phyloP scores from a whole-genome alignment of 2,329 filamentous ascomycete species.

The Pseudogymnoascus sp. region DNA sequence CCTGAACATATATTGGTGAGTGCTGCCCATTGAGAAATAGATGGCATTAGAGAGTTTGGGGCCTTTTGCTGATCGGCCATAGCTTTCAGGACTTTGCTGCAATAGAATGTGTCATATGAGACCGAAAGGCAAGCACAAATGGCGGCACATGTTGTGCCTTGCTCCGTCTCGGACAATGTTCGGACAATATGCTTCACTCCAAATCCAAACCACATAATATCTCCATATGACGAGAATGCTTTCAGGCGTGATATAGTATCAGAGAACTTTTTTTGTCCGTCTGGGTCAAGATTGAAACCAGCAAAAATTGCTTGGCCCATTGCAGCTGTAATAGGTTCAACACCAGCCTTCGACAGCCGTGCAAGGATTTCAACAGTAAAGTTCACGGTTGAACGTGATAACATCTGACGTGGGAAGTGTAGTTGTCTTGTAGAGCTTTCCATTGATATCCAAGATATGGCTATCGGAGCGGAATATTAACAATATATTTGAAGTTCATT shows the following conservation, averaged over 20 bases:
- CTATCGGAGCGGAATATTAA: not conserved
- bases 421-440: not conserved
- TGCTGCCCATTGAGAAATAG: slow-evolving; percentile 12
- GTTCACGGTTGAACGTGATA: slow-evolving; percentile 14
- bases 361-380: slow-evolving; percentile 16
- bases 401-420: not conserved
- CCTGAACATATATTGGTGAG: slow-evolving; percentile 14
- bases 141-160: slow-evolving; percentile 15
- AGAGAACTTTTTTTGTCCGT: slow-evolving; percentile 10
- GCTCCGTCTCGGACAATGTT: slow-evolving; percentile 17
- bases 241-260: slow-evolving; percentile 13
- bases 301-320: slow-evolving; percentile 15
- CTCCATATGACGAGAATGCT: slow-evolving; percentile 14
- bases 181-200: slow-evolving; percentile 19
- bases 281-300: slow-evolving; percentile 11
- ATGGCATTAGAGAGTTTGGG: slow-evolving; percentile 12
- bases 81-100: slow-evolving; percentile 7
- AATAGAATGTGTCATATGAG: slow-evolving; percentile 7
- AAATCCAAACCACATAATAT: slow-evolving; percentile 21
- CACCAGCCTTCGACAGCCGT: slow-evolving; percentile 15
- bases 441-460: not conserved
- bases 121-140: slow-evolving; percentile 18
- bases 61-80: slow-evolving; percentile 8
- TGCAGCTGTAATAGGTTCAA: slow-evolving; percentile 16
- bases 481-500: not conserved